Conservation (phyloP, 2,329 filamentous ascomycete species). For the Fonsecaea pedrosoi region DNA sequence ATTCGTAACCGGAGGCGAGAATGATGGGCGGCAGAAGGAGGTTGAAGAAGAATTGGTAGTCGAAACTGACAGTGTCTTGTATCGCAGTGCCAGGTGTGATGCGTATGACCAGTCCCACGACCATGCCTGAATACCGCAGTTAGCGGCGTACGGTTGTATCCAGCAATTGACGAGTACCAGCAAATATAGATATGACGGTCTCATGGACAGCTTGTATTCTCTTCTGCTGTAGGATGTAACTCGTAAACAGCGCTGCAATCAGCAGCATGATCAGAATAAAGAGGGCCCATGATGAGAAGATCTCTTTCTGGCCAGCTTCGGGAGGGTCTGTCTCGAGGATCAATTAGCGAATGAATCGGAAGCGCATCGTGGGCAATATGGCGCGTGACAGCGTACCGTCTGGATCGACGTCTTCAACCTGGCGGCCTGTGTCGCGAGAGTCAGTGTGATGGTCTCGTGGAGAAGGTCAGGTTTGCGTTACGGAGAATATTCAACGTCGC, state of each 20-base stretch:
- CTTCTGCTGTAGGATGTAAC: slow-evolving; percentile 94
- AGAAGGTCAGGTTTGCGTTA: slow-evolving; percentile 18
- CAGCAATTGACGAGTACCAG: slow-evolving; percentile 62
- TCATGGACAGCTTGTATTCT: slow-evolving; percentile 98
- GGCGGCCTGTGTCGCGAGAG: slow-evolving; percentile 27
- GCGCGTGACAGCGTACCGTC: slow-evolving; percentile 28
- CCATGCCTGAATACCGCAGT: slow-evolving; percentile 73
- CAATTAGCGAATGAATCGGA: slow-evolving; percentile 14
- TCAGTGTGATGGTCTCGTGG: slow-evolving; percentile 13
- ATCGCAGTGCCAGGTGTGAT: slow-evolving; percentile 82
- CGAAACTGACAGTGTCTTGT: slow-evolving; percentile 89
- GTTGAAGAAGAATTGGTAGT: slow-evolving; percentile 99
- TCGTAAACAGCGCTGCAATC: slow-evolving; percentile 93
- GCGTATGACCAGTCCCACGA: slow-evolving; percentile 86
- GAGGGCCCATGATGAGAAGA: slow-evolving; percentile 93
- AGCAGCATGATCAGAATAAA: slow-evolving; percentile 96
- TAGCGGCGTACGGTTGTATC: slow-evolving; percentile 1
- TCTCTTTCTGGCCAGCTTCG: slow-evolving; percentile 89
- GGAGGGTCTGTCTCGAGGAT: slow-evolving; percentile 60
- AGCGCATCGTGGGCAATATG: not conserved
- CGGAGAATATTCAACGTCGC: slow-evolving; percentile 35
- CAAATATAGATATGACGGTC: slow-evolving; percentile 97
- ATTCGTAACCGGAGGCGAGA: slow-evolving; percentile 92
- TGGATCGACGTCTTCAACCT: slow-evolving; percentile 36
- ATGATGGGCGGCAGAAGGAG: slow-evolving; percentile 98